Conservation (phyloP, 2,329 filamentous ascomycete species). For the Pseudogymnoascus sp. region DNA sequence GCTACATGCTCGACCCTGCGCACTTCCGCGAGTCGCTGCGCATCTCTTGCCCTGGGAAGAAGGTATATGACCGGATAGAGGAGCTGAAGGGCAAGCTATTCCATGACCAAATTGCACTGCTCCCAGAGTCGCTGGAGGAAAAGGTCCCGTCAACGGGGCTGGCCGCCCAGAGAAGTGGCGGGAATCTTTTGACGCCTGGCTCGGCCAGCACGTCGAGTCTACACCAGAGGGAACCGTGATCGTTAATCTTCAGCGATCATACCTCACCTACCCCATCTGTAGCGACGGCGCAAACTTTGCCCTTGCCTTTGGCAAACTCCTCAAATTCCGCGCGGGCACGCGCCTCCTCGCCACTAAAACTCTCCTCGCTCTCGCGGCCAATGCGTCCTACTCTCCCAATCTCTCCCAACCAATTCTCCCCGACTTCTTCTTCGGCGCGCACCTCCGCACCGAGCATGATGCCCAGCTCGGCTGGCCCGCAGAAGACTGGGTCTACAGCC, state of each 20-base stretch:
- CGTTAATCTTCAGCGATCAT: constrained; percentile 19
- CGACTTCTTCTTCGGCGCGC: constrained; percentile 19
- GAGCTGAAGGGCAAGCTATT: constrained; percentile 13
- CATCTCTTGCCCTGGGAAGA: constrained; percentile 23
- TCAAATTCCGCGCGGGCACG: constrained; percentile 21
- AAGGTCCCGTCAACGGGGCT: constrained; percentile 20
- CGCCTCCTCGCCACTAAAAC: constrained; percentile 21
- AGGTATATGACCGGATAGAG: constrained; percentile 21
- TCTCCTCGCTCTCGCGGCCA: constrained; percentile 10
- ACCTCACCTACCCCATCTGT: constrained; percentile 22
- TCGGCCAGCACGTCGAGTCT: constrained; percentile 84
- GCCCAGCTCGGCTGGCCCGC: constrained; percentile 19
- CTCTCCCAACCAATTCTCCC: constrained; percentile 12
- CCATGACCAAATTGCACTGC: constrained; percentile 19
- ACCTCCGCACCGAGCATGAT: constrained; percentile 25
- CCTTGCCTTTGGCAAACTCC: constrained; percentile 20
- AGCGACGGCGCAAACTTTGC: constrained; percentile 19
- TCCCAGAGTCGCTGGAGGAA: constrained; percentile 21
- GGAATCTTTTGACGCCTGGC: constrained; percentile 55
- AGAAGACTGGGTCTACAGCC: constrained; percentile 17
- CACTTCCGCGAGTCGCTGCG: constrained; percentile 24
- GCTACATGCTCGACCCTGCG: constrained; percentile 24
- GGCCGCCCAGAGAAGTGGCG: constrained; percentile 22
- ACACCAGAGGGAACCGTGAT: constrained; percentile 20
- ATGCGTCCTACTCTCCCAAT: constrained; percentile 2